A percentile compares a stretch with the other conserved stretches of the same genome.
phyloP scores from a whole-genome alignment of 139 green algal genomes.

The Chlamydomonas sp. region DNA sequence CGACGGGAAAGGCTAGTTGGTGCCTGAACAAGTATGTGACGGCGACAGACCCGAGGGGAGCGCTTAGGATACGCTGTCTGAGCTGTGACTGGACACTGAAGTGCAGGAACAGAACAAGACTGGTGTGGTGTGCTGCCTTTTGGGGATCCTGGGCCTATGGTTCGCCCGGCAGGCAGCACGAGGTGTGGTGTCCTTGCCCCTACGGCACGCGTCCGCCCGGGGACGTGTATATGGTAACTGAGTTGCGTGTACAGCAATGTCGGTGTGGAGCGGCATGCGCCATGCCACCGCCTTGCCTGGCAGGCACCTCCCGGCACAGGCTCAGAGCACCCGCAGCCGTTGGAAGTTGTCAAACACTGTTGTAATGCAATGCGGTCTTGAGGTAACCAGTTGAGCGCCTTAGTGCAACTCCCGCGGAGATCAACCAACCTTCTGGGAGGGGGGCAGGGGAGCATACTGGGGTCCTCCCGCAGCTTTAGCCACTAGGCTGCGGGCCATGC shows the following conservation, averaged over 20 bases:
- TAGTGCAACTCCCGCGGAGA: no score
- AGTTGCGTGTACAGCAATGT: no score
- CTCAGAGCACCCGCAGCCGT: no score
- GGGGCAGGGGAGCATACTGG: not conserved
- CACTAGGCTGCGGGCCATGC: conserved; percentile 4
- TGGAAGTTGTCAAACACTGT: not conserved
- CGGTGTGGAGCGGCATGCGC: no score
- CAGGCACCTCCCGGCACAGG: no score
- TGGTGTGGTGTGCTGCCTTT: not conserved
- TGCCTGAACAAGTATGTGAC: not conserved
- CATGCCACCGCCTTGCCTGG: no score
- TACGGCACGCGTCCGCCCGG: not conserved
- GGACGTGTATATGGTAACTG: no score
- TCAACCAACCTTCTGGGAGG: conserved; percentile 16
- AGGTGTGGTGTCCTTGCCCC: not conserved
- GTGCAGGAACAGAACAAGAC: not conserved
- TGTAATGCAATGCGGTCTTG: not conserved
- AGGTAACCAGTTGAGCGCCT: not conserved
- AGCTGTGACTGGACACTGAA: no score
- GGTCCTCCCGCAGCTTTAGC: not conserved
- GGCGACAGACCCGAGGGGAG: no score
- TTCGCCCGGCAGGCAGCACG: not conserved
- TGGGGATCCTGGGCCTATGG: no score
- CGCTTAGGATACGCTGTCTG: no score
- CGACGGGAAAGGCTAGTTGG: not conserved